Percentiles rank a stretch among this genome's conserved stretches.
These are phyloP conservation scores for Kondoa malvinella DNA, from an alignment of 768 basidiomycete species.

Conservation along the genomic window DNA sequence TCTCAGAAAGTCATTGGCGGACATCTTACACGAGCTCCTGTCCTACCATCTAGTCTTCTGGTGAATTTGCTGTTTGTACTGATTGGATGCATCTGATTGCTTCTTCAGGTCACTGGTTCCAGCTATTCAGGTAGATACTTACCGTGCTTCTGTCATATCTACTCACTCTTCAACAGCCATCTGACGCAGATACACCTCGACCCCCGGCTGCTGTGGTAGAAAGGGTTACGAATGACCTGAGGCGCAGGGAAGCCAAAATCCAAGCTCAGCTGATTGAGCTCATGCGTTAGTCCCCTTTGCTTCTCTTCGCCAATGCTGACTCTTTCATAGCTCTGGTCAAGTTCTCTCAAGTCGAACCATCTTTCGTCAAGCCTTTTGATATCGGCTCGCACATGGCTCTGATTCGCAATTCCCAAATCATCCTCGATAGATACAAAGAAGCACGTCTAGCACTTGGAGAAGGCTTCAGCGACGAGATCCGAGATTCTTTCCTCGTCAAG, in stretches of 20 bases:
- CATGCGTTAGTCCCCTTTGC: neutral
- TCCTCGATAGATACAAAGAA: slow-evolving; percentile 7
- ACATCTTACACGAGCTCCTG: slow-evolving; percentile 6
- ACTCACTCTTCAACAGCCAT: neutral
- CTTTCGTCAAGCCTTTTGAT: slow-evolving; percentile 2
- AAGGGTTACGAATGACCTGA: slow-evolving; percentile 5
- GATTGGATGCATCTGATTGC: slow-evolving; percentile 2
- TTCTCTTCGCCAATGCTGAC: slow-evolving; percentile 6
- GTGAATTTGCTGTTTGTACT: neutral
- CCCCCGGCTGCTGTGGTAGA: slow-evolving; percentile 1
- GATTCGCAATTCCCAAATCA: slow-evolving; percentile 4
- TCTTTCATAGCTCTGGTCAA: slow-evolving; percentile 6
- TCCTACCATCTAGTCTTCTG: slow-evolving; percentile 12
- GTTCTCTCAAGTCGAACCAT: slow-evolving; percentile 9
- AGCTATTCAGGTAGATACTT: slow-evolving; percentile 1
- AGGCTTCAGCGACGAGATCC: neutral
- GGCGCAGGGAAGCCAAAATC: slow-evolving; percentile 5
- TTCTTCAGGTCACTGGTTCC: neutral
- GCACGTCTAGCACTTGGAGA: neutral
- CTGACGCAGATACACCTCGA: neutral
- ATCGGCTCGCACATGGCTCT: neutral
- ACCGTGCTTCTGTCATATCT: neutral
- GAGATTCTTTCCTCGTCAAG: neutral
- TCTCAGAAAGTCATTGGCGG: slow-evolving; percentile 11
- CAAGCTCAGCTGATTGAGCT: slow-evolving; percentile 13